phyloP scores from a whole-genome alignment of 2,329 filamentous ascomycete species.

The Sporothrix pseudoabietina region DNA sequence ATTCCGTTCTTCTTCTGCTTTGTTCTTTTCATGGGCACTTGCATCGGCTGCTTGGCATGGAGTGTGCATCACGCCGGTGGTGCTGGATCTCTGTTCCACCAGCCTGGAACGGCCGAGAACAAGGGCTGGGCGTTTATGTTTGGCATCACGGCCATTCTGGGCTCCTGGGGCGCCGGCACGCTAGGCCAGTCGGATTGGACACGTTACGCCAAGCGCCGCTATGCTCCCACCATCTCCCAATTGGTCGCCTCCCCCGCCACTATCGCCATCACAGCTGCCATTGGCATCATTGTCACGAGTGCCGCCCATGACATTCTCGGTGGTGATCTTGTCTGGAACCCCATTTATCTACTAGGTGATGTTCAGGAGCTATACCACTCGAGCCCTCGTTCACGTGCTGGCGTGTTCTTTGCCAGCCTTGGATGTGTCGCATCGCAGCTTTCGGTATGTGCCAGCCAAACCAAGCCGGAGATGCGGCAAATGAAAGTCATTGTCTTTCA shows the following conservation, averaged over 20 bases:
- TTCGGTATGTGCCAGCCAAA: slow-evolving; percentile 31
- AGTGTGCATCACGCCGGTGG: slow-evolving; percentile 37
- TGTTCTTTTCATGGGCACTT: slow-evolving; percentile 45
- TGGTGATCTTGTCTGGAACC: slow-evolving; percentile 47
- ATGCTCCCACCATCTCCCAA: slow-evolving; percentile 44
- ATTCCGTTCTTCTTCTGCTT: slow-evolving; percentile 37
- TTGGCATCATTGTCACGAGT: slow-evolving; percentile 44
- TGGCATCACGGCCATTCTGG: slow-evolving; percentile 48
- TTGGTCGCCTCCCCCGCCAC: slow-evolving; percentile 36
- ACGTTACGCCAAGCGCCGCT: slow-evolving; percentile 46
- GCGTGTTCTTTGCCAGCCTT: slow-evolving; percentile 50
- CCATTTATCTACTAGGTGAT: slow-evolving; percentile 44
- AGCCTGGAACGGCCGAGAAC: slow-evolving; percentile 30
- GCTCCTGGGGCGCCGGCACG: slow-evolving; percentile 49
- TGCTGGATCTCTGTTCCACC: slow-evolving; percentile 38
- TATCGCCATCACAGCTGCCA: slow-evolving; percentile 39
- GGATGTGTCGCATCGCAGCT: slow-evolving; percentile 40
- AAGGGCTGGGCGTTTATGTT: slow-evolving; percentile 45
- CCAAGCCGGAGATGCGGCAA: no score
- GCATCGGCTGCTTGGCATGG: slow-evolving; percentile 37
- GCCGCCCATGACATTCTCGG: slow-evolving; percentile 40
- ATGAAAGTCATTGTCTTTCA: no score
- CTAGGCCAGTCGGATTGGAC: slow-evolving; percentile 51
- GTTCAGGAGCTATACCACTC: slow-evolving; percentile 36
- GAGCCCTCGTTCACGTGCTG: slow-evolving; percentile 44